Evolutionary conservation across 169 alveolate genomes (phyloP), one percentile per base, ranked within the genome.

Genomic region (Ichthyophthirius multifiliis): DNA sequence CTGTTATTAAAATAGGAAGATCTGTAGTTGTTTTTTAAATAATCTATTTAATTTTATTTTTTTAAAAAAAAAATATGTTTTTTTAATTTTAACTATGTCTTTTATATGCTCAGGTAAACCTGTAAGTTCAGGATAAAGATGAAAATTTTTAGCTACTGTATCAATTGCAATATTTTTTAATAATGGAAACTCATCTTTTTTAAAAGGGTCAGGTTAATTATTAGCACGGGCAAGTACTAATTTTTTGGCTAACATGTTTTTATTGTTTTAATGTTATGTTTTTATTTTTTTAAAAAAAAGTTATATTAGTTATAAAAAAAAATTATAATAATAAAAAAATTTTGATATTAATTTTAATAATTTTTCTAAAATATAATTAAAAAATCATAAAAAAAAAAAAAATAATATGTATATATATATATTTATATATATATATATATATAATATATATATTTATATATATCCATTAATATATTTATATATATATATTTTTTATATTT

Each of bases 151-250:
- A 5, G 86, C 73, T 5, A 81, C 86, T 35, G 31, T 41, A 34
- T 81, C 82, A n/a, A 81, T 55, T 18, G 86, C 86, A 30, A 81
- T 47, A 34, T 67, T 65, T 18, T 41, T 45, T 44, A 81, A 73
- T 20, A 76, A 64, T 9, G 86, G 86, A 31, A 81, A 81, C 55
- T 81, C 86, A 39, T 71, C 65, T 18, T 81, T 81, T 18, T 62
- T 64, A 18, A 74, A 71, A 4, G 79, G 80, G 34, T 81, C 73
- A 6, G 78, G 78, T 43, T 78, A 64, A 34, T 67, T 67, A 16
- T 78, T 23, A 27, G 20, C 30, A 35, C 78, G 39, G 6, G 84
- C 71, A 41, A 78, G 45, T 43, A 64, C 43, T 16, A 71, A 44
- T 43, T 76, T 20, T 45, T 75, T 73, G 27, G 80, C 75, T 46